A percentile compares a stretch with the other conserved stretches of the same genome.
Evolutionary conservation across 2,329 filamentous ascomycete species (phyloP).

Genomic region (Aureobasidium uvarum): DNA sequence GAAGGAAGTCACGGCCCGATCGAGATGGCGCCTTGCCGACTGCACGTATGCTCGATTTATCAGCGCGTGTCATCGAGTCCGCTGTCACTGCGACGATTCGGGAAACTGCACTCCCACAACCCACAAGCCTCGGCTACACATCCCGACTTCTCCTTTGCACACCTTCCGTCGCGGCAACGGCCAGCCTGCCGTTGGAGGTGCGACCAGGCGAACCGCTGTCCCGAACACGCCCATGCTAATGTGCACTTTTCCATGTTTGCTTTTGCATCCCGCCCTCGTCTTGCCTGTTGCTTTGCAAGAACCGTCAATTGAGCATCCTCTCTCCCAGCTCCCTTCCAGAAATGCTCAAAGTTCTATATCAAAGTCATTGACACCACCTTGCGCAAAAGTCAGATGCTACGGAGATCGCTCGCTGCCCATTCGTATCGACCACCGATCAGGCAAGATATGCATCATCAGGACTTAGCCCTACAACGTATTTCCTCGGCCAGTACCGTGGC

Average conservation of each 20-base stretch:
- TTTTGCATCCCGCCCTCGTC: background rate
- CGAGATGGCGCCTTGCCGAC: background rate
- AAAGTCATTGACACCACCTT: background rate
- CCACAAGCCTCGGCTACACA: slow-evolving; percentile 4
- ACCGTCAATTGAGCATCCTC: background rate
- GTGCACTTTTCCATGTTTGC: background rate
- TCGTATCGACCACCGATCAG: background rate
- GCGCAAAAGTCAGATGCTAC: background rate
- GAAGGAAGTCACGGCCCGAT: background rate
- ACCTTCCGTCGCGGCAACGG: slow-evolving; percentile 6
- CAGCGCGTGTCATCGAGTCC: slow-evolving; percentile 2
- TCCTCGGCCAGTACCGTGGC: background rate
- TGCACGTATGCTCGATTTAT: background rate
- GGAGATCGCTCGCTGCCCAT: slow-evolving; percentile 2
- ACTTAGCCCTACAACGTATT: background rate
- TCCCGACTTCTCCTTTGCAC: background rate
- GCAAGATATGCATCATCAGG: background rate
- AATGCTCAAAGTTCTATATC: background rate
- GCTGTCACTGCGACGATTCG: background rate
- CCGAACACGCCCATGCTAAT: background rate
- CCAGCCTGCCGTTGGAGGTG: background rate
- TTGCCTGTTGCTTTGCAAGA: background rate
- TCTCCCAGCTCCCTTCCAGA: background rate
- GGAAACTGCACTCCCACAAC: background rate
- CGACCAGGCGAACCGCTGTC: background rate